phyloP scores from a whole-genome alignment of 2,329 filamentous ascomycete species.

The Aspergillus vadensis region DNA sequence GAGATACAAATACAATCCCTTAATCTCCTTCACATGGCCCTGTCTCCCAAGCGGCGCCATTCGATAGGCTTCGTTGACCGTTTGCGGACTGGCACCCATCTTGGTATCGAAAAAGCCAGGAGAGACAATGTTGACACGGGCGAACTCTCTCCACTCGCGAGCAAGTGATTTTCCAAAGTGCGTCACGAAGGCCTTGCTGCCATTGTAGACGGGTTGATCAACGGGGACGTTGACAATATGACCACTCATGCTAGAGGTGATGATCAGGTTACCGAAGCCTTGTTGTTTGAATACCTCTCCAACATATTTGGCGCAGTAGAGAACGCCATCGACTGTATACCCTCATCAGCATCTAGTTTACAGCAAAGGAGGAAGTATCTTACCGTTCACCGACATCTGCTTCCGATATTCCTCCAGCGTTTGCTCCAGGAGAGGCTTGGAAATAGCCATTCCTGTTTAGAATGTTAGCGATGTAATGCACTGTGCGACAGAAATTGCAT shows the following conservation, averaged over 20 bases:
- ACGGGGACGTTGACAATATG: slow-evolving; percentile 56
- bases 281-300: slow-evolving; percentile 49
- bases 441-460: slow-evolving; percentile 51
- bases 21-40: slow-evolving; percentile 39
- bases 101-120: slow-evolving; percentile 60
- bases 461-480: slow-evolving; percentile 1
- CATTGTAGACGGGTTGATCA: slow-evolving; percentile 60
- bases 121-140: slow-evolving; percentile 58
- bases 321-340: slow-evolving; percentile 48
- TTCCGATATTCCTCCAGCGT: slow-evolving; percentile 54
- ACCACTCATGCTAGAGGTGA: slow-evolving; percentile 54
- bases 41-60: slow-evolving; percentile 52
- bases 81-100: slow-evolving; percentile 51
- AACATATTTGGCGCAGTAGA: slow-evolving; percentile 49
- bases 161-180: slow-evolving; percentile 60
- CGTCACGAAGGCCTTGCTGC: slow-evolving; percentile 57
- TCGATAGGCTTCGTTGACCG: slow-evolving; percentile 47
- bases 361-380: slow-evolving; percentile 8
- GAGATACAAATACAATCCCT: slow-evolving; percentile 48
- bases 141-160: slow-evolving; percentile 60
- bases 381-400: slow-evolving; percentile 58
- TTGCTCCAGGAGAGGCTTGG: slow-evolving; percentile 58
- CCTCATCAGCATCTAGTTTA: not conserved
- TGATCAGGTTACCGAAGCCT: slow-evolving; percentile 49
- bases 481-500: too few relatives aligned